Conservation (phyloP, 2,329 filamentous ascomycete species). For the Diaporthe helianthi region DNA sequence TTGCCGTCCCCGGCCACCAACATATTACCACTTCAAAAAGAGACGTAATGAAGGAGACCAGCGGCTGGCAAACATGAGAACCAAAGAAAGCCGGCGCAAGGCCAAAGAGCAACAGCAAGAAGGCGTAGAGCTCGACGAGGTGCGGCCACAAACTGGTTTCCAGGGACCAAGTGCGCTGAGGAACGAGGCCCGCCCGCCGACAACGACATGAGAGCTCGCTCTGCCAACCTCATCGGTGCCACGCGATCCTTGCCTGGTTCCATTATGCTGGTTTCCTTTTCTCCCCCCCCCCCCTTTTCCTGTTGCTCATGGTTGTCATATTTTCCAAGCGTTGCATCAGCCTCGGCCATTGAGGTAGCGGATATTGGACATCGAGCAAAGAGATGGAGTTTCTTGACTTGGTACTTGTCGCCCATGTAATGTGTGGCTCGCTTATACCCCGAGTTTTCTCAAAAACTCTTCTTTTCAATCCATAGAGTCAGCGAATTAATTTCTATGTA, state of each 20-base stretch:
- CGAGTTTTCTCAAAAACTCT: constrained; percentile 20
- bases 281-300: background rate
- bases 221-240: background rate
- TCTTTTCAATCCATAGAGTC: constrained; percentile 10
- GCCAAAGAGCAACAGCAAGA: constrained; percentile 45
- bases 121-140: constrained; percentile 76
- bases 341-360: constrained; percentile 6
- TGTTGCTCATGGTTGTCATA: background rate
- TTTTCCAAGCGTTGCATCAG: constrained; percentile 26
- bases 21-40: constrained; percentile 87
- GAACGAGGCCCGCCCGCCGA: constrained; percentile 36
- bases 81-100: constrained; percentile 48
- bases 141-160: constrained; percentile 57
- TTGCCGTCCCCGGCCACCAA: constrained; percentile 82
- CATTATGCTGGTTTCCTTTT: background rate
- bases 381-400: constrained; percentile 10
- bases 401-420: constrained; percentile 26
- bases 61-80: constrained; percentile 68
- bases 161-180: constrained; percentile 60
- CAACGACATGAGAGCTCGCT: constrained; percentile 15
- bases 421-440: constrained; percentile 30
- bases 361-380: background rate
- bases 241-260: background rate
- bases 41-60: constrained; percentile 82
- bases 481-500: constrained; percentile 11